Evolutionary conservation across 257 asterid species (phyloP), one percentile per base, ranked within the genome.

Genomic region (Plantago ovata): DNA sequence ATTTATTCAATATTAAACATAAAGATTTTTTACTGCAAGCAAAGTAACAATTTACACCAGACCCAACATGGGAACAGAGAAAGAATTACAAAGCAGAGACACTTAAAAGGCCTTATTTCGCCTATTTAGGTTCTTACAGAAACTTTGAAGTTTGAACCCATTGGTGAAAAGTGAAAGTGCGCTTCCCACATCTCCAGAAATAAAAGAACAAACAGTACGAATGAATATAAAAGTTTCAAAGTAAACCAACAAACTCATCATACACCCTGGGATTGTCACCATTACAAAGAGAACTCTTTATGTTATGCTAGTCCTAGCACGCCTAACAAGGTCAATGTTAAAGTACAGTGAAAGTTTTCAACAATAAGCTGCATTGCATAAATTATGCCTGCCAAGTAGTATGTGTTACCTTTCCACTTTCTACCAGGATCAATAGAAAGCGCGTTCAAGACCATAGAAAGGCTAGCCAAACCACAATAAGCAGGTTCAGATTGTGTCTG

Each of bases 401-500:
- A 33, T 52, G 41, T 19, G 10, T 58, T 67, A 93, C 99, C 99
- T 84, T 93, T 93, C 99, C 99, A 93, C 69, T 83, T 93, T 81
- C 95, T 75, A 47, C 97, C 85, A 6, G 99, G 99, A 72, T 93
- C 99, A 60, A 93, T 89, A 56, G 99, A 83, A 61, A 93, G 99
- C 53, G 99, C 94, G 56, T 93, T 93, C 79, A 93, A 77, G 74
- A 89, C 96, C 99, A 93, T 86, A 20, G 97, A 85, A 74, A 93
- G 94, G 84, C 97, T 89, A 69, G 99, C 99, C 83, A 93, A 69
- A 50, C 99, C 99, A 74, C 99, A 93, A 60, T 77, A 93, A 54
- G 99, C 96, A 68, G 99, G 97, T 74, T 93, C 99, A 47, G 99
- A 93, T 62, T 93, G 99, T 60, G 99, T 93, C 81, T 93, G 97